These are phyloP conservation scores for Hylodesmum podocarpum DNA, from an alignment of 306 rosid species.

Conservation along the genomic window DNA sequence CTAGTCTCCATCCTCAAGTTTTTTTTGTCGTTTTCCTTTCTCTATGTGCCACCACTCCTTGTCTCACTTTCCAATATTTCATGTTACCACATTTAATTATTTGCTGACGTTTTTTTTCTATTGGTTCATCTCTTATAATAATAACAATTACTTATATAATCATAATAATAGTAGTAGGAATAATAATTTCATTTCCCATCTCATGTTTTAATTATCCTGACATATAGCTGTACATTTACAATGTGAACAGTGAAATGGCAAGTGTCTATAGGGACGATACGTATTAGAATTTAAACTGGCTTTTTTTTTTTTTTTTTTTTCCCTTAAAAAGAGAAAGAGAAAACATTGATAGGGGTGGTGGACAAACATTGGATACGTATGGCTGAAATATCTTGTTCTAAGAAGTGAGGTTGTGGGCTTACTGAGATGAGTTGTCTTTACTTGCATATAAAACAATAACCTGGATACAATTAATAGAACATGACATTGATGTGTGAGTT, in stretches of 20 bases:
- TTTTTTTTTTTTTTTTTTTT: no score
- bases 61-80: constrained; percentile 4
- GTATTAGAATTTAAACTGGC: background rate
- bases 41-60: background rate
- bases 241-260: background rate
- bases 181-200: no score
- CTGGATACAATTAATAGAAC: background rate
- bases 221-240: no score
- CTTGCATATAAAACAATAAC: background rate
- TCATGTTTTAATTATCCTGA: no score
- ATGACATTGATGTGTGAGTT: constrained; percentile 6
- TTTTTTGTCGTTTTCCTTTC: constrained; percentile 31
- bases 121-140: no score
- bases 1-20: background rate
- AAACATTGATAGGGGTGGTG: background rate
- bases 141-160: no score
- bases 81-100: background rate
- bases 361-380: background rate
- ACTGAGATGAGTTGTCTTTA: background rate
- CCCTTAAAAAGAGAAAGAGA: background rate
- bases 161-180: no score
- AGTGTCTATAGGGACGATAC: background rate
- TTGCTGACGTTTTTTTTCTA: no score
- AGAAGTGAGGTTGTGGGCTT: background rate
- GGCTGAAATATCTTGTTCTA: constrained; percentile 4